Evolutionary conservation across 192 early-diverging fungal species (phyloP).

Genomic region (Coemansia sp.): DNA sequence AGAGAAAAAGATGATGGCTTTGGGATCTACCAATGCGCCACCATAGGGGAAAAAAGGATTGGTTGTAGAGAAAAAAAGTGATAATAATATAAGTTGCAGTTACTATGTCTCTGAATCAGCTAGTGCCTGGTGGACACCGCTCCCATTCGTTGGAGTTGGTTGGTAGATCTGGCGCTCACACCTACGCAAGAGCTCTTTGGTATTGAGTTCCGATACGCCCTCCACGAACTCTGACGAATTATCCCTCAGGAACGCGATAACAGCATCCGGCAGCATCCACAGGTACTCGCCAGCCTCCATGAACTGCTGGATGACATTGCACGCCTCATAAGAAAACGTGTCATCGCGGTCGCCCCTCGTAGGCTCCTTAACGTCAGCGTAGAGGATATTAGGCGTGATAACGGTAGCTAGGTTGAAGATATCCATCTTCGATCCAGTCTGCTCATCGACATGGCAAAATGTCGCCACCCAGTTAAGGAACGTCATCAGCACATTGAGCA

Average conservation of each 20-base stretch:
- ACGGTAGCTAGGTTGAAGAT: slow-evolving; percentile 89
- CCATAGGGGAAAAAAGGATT: too few relatives aligned
- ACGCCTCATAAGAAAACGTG: slow-evolving; percentile 63
- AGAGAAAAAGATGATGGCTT: background rate
- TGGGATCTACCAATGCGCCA: background rate
- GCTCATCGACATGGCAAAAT: slow-evolving; percentile 65
- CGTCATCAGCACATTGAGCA: slow-evolving; percentile 84
- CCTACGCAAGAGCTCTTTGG: slow-evolving; percentile 49
- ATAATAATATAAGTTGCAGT: background rate
- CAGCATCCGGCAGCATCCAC: slow-evolving; percentile 59
- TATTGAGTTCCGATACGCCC: slow-evolving; percentile 41
- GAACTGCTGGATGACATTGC: slow-evolving; percentile 65
- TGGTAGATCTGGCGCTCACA: slow-evolving; percentile 43
- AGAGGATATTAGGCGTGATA: slow-evolving; percentile 91
- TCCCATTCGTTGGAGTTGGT: background rate
- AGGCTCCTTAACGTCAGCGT: slow-evolving; percentile 80
- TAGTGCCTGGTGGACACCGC: slow-evolving; percentile 1
- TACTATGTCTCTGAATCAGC: slow-evolving; percentile 9
- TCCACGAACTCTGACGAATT: slow-evolving; percentile 46
- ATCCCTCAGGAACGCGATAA: slow-evolving; percentile 42
- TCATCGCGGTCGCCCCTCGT: slow-evolving; percentile 70
- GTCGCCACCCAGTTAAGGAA: slow-evolving; percentile 88
- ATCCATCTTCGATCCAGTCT: slow-evolving; percentile 90
- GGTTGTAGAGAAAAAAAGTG: background rate
- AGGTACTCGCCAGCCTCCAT: slow-evolving; percentile 65